Percentiles rank a stretch among this genome's conserved stretches.
Conservation (phyloP, 1,284 basidiomycete species). For the Grifola frondosa region DNA sequence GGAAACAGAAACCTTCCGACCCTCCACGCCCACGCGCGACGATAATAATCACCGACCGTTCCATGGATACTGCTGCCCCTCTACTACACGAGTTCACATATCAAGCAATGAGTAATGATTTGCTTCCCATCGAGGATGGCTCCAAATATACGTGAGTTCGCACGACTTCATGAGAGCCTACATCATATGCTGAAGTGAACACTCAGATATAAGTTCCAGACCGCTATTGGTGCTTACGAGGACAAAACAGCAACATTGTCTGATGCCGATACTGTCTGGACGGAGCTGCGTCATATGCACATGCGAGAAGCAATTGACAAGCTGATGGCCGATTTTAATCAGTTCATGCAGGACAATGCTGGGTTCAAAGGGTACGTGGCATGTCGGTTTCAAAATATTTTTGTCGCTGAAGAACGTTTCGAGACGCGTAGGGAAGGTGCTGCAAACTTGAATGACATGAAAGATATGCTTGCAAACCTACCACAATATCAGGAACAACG, state of each 20-base stretch:
- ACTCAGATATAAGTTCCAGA: slow-evolving; percentile 83
- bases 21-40: slow-evolving; percentile 73
- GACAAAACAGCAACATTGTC: slow-evolving; percentile 84
- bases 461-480: slow-evolving; percentile 95
- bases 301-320: slow-evolving; percentile 99
- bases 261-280: slow-evolving; percentile 91
- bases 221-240: slow-evolving; percentile 78
- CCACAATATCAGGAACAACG: slow-evolving; percentile 96
- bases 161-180: background rate
- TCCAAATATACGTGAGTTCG: slow-evolving; percentile 76
- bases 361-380: slow-evolving; percentile 78
- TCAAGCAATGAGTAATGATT: slow-evolving; percentile 97
- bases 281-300: slow-evolving; percentile 91
- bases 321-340: slow-evolving; percentile 92
- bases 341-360: slow-evolving; percentile 90
- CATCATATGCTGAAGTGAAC: background rate
- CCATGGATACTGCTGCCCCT: slow-evolving; percentile 91
- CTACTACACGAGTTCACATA: slow-evolving; percentile 98
- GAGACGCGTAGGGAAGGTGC: slow-evolving; percentile 62
- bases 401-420: too few relatives aligned
- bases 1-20: slow-evolving; percentile 62
- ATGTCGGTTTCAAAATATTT: background rate
- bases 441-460: slow-evolving; percentile 94
- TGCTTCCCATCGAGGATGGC: slow-evolving; percentile 87
- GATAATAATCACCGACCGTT: slow-evolving; percentile 91